Conservation (phyloP, 1,284 basidiomycete genomes). For the Athelia psychrophila region DNA sequence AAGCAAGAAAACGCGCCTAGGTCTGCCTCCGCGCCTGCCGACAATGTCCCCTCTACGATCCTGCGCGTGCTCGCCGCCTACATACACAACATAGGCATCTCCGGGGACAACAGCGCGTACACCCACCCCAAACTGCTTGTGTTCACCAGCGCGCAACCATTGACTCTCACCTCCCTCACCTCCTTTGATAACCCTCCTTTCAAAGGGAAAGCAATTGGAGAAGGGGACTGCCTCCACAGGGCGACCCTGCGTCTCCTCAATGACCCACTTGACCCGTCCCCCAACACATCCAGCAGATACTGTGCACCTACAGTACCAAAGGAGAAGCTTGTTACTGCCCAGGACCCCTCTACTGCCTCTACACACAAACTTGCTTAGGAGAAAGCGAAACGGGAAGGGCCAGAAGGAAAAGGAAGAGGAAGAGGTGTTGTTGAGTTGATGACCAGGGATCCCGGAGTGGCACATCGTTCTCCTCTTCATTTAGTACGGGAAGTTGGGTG, state of each 20-base stretch:
- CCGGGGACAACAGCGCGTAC: slow-evolving; percentile 17
- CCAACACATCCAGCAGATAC: background rate
- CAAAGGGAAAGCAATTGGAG: slow-evolving; percentile 9
- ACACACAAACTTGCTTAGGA: slow-evolving; percentile 3
- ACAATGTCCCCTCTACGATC: slow-evolving; percentile 18
- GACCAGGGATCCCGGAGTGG: slow-evolving; percentile 47
- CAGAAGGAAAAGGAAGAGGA: slow-evolving; percentile 15
- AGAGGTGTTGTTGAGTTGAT: slow-evolving; percentile 34
- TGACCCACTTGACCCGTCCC: slow-evolving; percentile 38
- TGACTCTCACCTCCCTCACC: slow-evolving; percentile 21
- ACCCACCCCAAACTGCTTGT: slow-evolving; percentile 38
- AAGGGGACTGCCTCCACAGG: slow-evolving; percentile 28
- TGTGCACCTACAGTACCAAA: slow-evolving; percentile 10
- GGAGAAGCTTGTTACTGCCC: slow-evolving; percentile 20
- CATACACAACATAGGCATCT: slow-evolving; percentile 23
- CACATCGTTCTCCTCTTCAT: slow-evolving; percentile 62
- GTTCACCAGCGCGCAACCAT: slow-evolving; percentile 47
- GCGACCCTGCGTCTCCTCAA: slow-evolving; percentile 32
- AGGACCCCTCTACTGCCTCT: slow-evolving; percentile 17
- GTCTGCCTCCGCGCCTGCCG: slow-evolving; percentile 12
- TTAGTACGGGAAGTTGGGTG: slow-evolving; percentile 44
- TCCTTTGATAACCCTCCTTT: background rate
- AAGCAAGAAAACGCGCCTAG: slow-evolving; percentile 10
- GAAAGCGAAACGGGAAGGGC: too few relatives aligned
- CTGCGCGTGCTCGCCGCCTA: slow-evolving; percentile 47